These are phyloP conservation scores for Paspalum vaginatum DNA, from an alignment of 176 grass and related monocot genomes.

Conservation along the genomic window DNA sequence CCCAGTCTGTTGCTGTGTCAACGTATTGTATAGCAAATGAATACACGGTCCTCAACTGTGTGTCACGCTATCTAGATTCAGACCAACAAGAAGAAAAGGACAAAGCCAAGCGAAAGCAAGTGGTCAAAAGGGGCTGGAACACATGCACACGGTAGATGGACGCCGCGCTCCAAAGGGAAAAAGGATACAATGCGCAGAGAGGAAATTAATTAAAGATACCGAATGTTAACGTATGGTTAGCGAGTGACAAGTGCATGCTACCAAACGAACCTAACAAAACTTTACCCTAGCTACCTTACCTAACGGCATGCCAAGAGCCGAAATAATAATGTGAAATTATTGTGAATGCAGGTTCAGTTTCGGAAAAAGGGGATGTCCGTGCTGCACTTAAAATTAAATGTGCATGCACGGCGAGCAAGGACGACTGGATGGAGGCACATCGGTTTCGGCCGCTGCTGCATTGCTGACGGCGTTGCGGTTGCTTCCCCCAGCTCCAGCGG, in stretches of 20 bases:
- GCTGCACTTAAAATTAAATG: not conserved
- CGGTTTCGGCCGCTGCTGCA: constrained; percentile 8
- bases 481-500: not conserved
- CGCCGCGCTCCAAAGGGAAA: not conserved
- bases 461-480: constrained; percentile 25
- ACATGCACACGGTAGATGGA: not conserved
- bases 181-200: not conserved
- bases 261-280: constrained; percentile 15
- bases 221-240: not conserved
- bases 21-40: no score
- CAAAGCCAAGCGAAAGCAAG: not conserved
- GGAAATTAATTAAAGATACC: not conserved
- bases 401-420: not conserved
- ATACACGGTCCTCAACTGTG: no score
- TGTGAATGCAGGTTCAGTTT: constrained; percentile 1
- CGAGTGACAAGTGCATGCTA: constrained; percentile 15
- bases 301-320: not conserved
- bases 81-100: not conserved
- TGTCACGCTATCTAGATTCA: no score
- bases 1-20: no score
- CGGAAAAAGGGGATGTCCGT: not conserved
- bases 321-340: not conserved
- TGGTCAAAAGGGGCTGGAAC: constrained; percentile 24
- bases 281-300: not conserved
- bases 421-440: not conserved